Percentiles rank a stretch among this genome's conserved stretches.
phyloP scores from a whole-genome alignment of 805 yeast genomes.

The Cyberlindnera xylosilytica region DNA sequence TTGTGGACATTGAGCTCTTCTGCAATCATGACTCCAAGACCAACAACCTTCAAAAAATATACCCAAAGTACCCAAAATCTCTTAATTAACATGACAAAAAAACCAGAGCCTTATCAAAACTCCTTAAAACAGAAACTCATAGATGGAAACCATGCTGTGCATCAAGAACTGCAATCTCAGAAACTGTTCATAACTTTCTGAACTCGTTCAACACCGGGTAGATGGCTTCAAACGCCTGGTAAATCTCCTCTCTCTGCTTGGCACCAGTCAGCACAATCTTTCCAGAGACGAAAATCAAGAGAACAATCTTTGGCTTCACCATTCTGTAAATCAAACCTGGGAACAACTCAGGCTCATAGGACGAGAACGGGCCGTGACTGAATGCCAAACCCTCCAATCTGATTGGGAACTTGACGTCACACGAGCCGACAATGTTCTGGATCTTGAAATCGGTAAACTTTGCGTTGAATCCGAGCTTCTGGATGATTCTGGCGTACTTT shows the following conservation, averaged over 20 bases:
- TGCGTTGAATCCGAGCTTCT: slow-evolving; percentile 95
- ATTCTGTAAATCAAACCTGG: slow-evolving; percentile 98
- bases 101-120: too few species aligned
- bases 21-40: too few species aligned
- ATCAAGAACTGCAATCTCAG: too few species aligned
- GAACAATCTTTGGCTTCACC: slow-evolving; percentile 98
- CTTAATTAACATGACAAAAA: background rate
- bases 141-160: too few species aligned
- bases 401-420: slow-evolving; percentile 98
- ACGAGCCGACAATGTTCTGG: slow-evolving; percentile 96
- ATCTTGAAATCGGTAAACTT: slow-evolving; percentile 97
- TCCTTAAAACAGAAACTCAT: too few species aligned
- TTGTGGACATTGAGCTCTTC: too few species aligned
- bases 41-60: too few species aligned
- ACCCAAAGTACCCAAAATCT: too few species aligned
- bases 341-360: slow-evolving; percentile 96
- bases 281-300: slow-evolving; percentile 93
- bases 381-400: slow-evolving; percentile 96
- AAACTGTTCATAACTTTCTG: slow-evolving; percentile 54
- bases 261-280: slow-evolving; percentile 98
- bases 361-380: slow-evolving; percentile 97
- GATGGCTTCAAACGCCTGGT: slow-evolving; percentile 96
- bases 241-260: slow-evolving; percentile 96
- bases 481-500: slow-evolving; percentile 96
- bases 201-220: slow-evolving; percentile 98